Evolutionary conservation across 441 rosid genomes (phyloP).

Genomic region (Gossypium lobatum): DNA sequence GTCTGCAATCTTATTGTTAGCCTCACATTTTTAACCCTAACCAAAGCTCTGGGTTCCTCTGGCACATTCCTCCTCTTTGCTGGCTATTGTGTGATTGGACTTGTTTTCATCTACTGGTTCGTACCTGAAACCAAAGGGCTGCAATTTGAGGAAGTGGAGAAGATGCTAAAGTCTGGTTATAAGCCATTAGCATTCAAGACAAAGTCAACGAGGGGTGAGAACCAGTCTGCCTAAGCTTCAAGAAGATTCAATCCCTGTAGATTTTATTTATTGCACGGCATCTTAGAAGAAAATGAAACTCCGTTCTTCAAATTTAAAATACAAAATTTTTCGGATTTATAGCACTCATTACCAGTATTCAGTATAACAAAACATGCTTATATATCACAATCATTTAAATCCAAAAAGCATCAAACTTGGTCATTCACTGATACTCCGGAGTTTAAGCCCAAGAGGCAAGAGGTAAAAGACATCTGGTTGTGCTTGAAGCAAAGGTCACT

Average conservation of each 20-base stretch:
- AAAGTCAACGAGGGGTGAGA: not conserved
- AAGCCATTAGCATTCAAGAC: conserved; percentile 32
- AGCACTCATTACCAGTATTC: not conserved
- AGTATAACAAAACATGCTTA: not conserved
- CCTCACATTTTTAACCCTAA: conserved; percentile 53
- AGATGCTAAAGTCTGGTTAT: conserved; percentile 55
- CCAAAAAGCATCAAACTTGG: not conserved
- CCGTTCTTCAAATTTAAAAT: not conserved
- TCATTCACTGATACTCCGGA: not conserved
- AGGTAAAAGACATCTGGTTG: not conserved
- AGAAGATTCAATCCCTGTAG: not conserved
- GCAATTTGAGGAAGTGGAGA: conserved; percentile 71
- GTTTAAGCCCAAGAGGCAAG: not conserved
- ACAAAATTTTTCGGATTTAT: not conserved
- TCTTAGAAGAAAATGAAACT: not conserved
- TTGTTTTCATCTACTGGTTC: conserved; percentile 47
- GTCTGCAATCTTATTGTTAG: conserved; percentile 67
- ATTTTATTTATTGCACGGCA: not conserved
- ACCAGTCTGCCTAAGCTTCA: not conserved
- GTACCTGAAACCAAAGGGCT: conserved; percentile 94
- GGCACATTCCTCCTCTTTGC: conserved; percentile 75
- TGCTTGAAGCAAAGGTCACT: not conserved
- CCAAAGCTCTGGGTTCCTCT: conserved; percentile 53
- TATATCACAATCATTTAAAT: not conserved
- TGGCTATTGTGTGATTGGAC: conserved; percentile 38